phyloP scores from a whole-genome alignment of 495 filamentous ascomycete species.

The Neurospora africana region DNA sequence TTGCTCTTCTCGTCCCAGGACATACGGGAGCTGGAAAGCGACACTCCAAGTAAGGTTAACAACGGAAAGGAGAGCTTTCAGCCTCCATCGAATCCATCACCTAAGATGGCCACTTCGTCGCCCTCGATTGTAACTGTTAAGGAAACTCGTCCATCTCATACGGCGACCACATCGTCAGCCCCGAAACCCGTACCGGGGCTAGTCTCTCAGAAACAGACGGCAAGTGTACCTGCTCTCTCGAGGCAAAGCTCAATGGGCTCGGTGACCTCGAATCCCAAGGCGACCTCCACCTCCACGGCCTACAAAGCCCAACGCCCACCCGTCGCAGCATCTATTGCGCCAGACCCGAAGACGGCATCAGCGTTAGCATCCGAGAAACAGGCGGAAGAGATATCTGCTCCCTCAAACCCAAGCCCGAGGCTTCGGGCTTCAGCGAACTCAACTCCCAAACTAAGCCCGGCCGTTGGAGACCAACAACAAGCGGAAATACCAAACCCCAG shows the following conservation, averaged over 20 bases:
- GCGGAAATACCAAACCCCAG: neutral
- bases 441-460: neutral
- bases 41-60: slow-evolving; percentile 6
- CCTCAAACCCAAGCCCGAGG: neutral
- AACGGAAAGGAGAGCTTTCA: neutral
- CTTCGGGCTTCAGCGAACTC: neutral
- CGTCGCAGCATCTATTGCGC: no score
- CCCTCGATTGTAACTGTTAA: neutral
- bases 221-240: neutral
- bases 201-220: neutral
- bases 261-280: neutral
- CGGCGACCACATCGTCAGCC: neutral
- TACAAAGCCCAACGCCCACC: neutral
- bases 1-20: slow-evolving; percentile 37
- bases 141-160: neutral
- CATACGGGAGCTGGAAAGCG: slow-evolving; percentile 29
- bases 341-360: neutral
- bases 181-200: neutral
- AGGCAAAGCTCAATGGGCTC: neutral
- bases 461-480: neutral
- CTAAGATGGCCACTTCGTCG: neutral
- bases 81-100: neutral
- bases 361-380: neutral
- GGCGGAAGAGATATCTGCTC: neutral
- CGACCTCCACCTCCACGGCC: neutral